A percentile compares a stretch with the other conserved stretches of the same genome.
phyloP scores from a whole-genome alignment of 2,329 filamentous ascomycete genomes.

The Fusarium nelsonii region DNA sequence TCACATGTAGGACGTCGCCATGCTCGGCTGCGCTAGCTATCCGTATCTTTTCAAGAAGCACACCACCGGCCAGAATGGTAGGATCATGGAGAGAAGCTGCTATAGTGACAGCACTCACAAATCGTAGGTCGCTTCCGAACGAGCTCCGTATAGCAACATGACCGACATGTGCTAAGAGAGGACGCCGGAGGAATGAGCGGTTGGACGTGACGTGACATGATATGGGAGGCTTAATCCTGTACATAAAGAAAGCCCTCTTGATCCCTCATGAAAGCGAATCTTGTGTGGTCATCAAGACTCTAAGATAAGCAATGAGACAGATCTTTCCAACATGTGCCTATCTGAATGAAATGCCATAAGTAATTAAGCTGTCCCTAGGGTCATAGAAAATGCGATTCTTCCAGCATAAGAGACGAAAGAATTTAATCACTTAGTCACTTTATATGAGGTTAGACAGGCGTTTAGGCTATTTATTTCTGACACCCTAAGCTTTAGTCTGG shows the following conservation, averaged over 20 bases:
- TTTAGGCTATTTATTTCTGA: not conserved
- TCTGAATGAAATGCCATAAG: not conserved
- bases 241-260: constrained; percentile 9
- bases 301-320: constrained; percentile 30
- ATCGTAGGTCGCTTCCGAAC: constrained; percentile 50
- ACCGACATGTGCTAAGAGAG: constrained; percentile 2
- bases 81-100: constrained; percentile 50
- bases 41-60: constrained; percentile 45
- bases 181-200: not conserved
- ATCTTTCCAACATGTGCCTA: constrained; percentile 21
- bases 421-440: too few relatives aligned
- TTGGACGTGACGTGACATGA: not conserved
- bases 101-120: constrained; percentile 50
- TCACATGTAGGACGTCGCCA: constrained; percentile 59
- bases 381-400: not conserved
- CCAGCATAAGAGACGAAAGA: too few relatives aligned
- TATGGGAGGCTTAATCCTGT: not conserved
- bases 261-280: constrained; percentile 22
- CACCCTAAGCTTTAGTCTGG: not conserved
- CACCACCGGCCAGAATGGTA: constrained; percentile 38
- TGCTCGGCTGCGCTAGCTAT: constrained; percentile 58
- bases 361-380: not conserved
- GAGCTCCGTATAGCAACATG: constrained; percentile 47
- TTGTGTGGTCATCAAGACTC: constrained; percentile 30
- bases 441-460: too few relatives aligned